Percentiles rank a stretch among this genome's conserved stretches.
These are phyloP conservation scores for Suhomyces bokatorum DNA, from an alignment of 1,139 yeast genomes.

Conservation along the genomic window DNA sequence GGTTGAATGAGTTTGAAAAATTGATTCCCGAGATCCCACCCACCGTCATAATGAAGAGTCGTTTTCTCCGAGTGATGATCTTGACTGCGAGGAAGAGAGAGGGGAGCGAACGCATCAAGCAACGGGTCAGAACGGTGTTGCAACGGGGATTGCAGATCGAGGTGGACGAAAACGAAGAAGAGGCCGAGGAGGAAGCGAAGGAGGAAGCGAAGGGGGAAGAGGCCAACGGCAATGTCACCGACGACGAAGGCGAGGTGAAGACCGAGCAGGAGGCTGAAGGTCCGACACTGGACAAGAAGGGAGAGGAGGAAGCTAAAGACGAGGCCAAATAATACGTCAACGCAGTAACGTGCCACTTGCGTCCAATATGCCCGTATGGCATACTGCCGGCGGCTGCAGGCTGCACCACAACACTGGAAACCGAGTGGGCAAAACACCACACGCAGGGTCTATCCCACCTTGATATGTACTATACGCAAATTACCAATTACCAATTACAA, in stretches of 20 bases:
- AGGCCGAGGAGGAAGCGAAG: neutral
- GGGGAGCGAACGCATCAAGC: conserved; percentile 22
- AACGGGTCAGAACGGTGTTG: conserved; percentile 26
- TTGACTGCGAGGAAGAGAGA: conserved; percentile 31
- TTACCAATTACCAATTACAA: too few species aligned
- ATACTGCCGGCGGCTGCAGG: too few species aligned
- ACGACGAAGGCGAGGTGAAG: neutral
- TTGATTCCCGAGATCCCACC: conserved; percentile 27
- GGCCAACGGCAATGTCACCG: neutral
- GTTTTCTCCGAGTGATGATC: conserved; percentile 34
- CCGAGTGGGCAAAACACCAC: too few species aligned
- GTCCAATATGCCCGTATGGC: too few species aligned
- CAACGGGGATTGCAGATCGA: conserved; percentile 23
- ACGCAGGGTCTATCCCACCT: too few species aligned
- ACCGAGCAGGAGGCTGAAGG: neutral
- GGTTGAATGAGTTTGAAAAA: conserved; percentile 20
- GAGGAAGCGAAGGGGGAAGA: conserved; percentile 2
- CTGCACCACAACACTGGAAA: too few species aligned
- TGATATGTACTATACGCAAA: too few species aligned
- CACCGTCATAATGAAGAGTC: conserved; percentile 33
- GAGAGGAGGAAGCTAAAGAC: neutral
- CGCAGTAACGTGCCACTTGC: too few species aligned
- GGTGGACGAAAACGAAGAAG: conserved; percentile 9
- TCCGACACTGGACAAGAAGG: neutral
- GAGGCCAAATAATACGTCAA: neutral